Evolutionary conservation across 257 asterid genomes (phyloP), one percentile per base, ranked within the genome.

Genomic region (Petunia axillaris): DNA sequence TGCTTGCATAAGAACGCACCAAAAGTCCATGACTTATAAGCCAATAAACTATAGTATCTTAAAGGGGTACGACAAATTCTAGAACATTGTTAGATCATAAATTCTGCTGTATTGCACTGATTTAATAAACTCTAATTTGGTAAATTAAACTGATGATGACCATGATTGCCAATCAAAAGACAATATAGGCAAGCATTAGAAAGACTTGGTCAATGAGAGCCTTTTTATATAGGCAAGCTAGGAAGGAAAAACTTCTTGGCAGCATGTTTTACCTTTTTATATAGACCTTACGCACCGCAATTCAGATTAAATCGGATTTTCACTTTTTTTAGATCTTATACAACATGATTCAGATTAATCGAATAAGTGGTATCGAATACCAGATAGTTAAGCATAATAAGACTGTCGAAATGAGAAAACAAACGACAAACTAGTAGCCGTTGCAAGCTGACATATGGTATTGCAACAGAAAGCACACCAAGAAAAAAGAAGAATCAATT

Each of bases 401-500:
- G 48, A 38, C 48, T 8, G 1, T 64, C 71, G 37, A 5, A 64
- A 14, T 25, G 71, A 64, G 71, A 64, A 60, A 38, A n/a, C n/a
- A n/a, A n/a, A n/a, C n/a, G n/a, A n/a, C n/a, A n/a, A n/a, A n/a
- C n/a, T n/a, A n/a, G n/a, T n/a, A n/a, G n/a, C n/a, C n/a, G n/a
- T 48, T 5, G 60, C 2, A 16, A 50, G 60, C 77, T 71, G 44
- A 71, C 77, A 35, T 10, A 71, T 2, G 1, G 11, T 46, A 70
- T 46, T 70, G 59, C 5, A 70, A 25, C 59, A 46, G 59, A 70
- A 46, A 70, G 46, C 16, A 16, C 8, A 25, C 44, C 58, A 8
- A 25, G 76, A 63, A 25, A 16, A 36, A 70, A 71, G 60, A 48
- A 71, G 59, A 48, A 71, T 25, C 77, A 46, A 70, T 6, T 44